phyloP scores from a whole-genome alignment of 75 land plant species.

The Sequoiadendron giganteum region DNA sequence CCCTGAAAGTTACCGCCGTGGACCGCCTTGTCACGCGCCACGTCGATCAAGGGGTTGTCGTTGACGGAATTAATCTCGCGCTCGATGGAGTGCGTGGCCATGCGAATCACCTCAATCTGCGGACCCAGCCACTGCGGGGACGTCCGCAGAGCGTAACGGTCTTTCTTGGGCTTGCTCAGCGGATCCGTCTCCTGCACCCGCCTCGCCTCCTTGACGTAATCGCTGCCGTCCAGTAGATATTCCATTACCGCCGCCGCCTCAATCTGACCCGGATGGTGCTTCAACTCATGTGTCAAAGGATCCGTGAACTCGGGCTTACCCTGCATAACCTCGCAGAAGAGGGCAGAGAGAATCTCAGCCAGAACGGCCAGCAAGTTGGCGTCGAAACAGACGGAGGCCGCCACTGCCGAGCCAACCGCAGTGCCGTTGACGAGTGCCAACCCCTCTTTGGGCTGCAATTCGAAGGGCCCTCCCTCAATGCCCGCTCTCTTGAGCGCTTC shows the following conservation, averaged over 20 bases:
- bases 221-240: slow-evolving; percentile 49
- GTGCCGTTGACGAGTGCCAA: slow-evolving; percentile 80
- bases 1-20: slow-evolving; percentile 95
- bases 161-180: slow-evolving; percentile 65
- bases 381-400: slow-evolving; percentile 65
- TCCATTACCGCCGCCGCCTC: slow-evolving; percentile 59
- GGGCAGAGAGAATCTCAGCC: slow-evolving; percentile 46
- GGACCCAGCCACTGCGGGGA: slow-evolving; percentile 39
- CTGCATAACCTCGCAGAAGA: slow-evolving; percentile 65
- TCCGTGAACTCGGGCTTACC: slow-evolving; percentile 24
- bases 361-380: slow-evolving; percentile 47
- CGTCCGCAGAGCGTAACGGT: slow-evolving; percentile 31
- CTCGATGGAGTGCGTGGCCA: slow-evolving; percentile 67
- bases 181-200: slow-evolving; percentile 53
- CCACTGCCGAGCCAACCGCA: slow-evolving; percentile 71
- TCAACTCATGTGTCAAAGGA: slow-evolving; percentile 21
- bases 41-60: slow-evolving; percentile 84
- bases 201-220: slow-evolving; percentile 38
- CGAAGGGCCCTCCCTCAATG: slow-evolving; percentile 23
- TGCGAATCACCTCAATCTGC: slow-evolving; percentile 54
- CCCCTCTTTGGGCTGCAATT: slow-evolving; percentile 75
- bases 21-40: slow-evolving; percentile 70
- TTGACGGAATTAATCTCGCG: slow-evolving; percentile 88
- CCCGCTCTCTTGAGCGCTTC: slow-evolving; percentile 53
- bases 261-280: slow-evolving; percentile 49